Evolutionary conservation across 495 filamentous ascomycete species (phyloP).

Genomic region (Chaetomium tenue): DNA sequence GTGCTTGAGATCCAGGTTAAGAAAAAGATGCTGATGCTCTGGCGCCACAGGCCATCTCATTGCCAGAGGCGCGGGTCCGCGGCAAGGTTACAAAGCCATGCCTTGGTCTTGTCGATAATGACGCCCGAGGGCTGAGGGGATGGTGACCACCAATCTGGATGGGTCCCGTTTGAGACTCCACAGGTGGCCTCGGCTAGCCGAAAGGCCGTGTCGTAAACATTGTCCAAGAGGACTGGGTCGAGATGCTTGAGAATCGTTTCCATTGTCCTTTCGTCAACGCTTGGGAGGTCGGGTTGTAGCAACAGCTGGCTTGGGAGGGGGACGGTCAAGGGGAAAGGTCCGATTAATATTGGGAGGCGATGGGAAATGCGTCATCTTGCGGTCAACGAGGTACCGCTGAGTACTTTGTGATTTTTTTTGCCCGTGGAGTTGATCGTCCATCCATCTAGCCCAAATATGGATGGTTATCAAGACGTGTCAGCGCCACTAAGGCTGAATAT

Average conservation of each 20-base stretch:
- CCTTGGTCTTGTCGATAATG: neutral
- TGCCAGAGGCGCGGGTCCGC: neutral
- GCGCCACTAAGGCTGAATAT: neutral
- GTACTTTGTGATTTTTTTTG: too few relatives aligned
- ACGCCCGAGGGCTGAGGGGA: neutral
- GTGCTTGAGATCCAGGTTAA: neutral
- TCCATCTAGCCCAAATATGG: neutral
- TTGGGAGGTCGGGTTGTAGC: neutral
- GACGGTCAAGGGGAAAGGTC: neutral
- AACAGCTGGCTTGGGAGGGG: neutral
- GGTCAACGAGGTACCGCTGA: conserved; percentile 2
- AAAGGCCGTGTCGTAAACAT: neutral
- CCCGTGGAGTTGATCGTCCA: neutral
- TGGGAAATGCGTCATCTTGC: neutral
- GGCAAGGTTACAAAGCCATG: neutral
- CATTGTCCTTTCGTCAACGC: neutral
- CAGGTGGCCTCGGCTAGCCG: neutral
- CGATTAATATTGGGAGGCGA: neutral
- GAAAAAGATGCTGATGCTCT: conserved; percentile 2
- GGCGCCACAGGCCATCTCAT: neutral
- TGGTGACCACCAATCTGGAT: neutral
- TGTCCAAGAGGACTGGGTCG: conserved; percentile 1
- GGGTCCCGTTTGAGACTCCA: neutral
- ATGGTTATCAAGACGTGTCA: neutral
- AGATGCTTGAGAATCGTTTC: neutral